A percentile compares a stretch with the other conserved stretches of the same genome.
phyloP scores from a whole-genome alignment of 106 monocot species.

The Narthecium ossifragum region DNA sequence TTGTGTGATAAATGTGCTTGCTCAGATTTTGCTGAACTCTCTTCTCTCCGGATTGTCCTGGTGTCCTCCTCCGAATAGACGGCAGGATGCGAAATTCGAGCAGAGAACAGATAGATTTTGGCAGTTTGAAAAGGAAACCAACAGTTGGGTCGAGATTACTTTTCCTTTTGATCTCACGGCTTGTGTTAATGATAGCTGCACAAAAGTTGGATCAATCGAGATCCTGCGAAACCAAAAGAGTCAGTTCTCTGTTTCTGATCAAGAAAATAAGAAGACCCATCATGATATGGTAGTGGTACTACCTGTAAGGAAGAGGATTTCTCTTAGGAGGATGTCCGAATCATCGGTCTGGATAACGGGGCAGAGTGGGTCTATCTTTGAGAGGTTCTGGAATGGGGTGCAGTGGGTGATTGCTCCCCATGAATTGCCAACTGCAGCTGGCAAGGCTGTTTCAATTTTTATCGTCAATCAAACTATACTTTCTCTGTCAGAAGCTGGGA shows the following conservation, averaged over 20 bases:
- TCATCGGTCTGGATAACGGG: conserved; percentile 86
- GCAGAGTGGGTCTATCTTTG: conserved; percentile 83
- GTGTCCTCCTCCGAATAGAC: conserved; percentile 27
- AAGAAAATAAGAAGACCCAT: not conserved
- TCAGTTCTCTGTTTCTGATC: not conserved
- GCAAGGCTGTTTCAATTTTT: conserved; percentile 53
- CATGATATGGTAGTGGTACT: conserved; percentile 18
- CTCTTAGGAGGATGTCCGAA: conserved; percentile 68
- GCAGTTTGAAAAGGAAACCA: conserved; percentile 58
- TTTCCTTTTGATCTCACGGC: conserved; percentile 65
- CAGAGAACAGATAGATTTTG: conserved; percentile 64
- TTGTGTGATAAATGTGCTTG: conserved; percentile 11
- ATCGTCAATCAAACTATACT: conserved; percentile 73
- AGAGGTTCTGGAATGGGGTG: conserved; percentile 96
- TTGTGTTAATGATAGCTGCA: conserved; percentile 65
- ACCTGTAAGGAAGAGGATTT: conserved; percentile 63
- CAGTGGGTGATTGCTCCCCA: conserved; percentile 91
- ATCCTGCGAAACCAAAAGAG: conserved; percentile 3
- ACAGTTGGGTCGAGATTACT: conserved; percentile 71
- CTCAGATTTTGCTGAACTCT: conserved; percentile 14
- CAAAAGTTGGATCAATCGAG: conserved; percentile 63
- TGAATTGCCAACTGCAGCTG: conserved; percentile 54
- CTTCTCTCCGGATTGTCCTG: conserved; percentile 19
- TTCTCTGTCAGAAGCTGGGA: conserved; percentile 61
- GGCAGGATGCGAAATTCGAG: conserved; percentile 37